Evolutionary conservation across 805 yeast genomes (phyloP).

Genomic region (Isabelozyma gotoi): DNA sequence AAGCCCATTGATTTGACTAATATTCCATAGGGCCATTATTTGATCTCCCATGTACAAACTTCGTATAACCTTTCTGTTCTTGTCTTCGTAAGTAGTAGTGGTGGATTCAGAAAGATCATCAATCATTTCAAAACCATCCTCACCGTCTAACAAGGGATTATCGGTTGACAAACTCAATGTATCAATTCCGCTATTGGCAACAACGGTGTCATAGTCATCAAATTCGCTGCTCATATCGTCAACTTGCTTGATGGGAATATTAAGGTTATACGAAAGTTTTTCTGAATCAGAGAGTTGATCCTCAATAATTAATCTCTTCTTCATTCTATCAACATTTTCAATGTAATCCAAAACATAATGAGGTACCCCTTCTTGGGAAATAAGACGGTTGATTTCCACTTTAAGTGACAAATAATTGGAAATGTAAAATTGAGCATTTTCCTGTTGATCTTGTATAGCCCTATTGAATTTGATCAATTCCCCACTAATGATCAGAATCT

Average conservation of each 20-base stretch:
- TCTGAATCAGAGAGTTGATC: constrained; percentile 48
- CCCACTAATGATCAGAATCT: constrained; percentile 33
- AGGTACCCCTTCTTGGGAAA: constrained; percentile 14
- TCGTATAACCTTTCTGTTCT: constrained; percentile 71
- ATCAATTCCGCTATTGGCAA: constrained; percentile 22
- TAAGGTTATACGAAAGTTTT: constrained; percentile 39
- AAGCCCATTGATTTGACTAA: constrained; percentile 73
- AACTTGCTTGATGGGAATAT: constrained; percentile 32
- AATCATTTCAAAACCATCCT: constrained; percentile 43
- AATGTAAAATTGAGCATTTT: constrained; percentile 51
- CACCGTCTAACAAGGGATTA: constrained; percentile 12
- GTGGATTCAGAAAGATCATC: constrained; percentile 31
- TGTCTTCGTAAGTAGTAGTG: constrained; percentile 50
- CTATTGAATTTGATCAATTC: constrained; percentile 54
- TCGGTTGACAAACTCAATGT: constrained; percentile 21
- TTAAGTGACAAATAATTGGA: constrained; percentile 49
- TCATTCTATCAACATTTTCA: constrained; percentile 68
- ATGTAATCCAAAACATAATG: constrained; percentile 61
- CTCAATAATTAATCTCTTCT: constrained; percentile 59
- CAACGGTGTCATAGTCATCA: constrained; percentile 17
- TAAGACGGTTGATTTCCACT: constrained; percentile 38
- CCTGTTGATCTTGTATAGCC: constrained; percentile 63
- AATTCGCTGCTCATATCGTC: constrained; percentile 11
- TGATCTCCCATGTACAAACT: constrained; percentile 69
- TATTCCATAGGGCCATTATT: constrained; percentile 72